Evolutionary conservation across 306 rosid genomes (phyloP).

Genomic region (Rosa chinensis): DNA sequence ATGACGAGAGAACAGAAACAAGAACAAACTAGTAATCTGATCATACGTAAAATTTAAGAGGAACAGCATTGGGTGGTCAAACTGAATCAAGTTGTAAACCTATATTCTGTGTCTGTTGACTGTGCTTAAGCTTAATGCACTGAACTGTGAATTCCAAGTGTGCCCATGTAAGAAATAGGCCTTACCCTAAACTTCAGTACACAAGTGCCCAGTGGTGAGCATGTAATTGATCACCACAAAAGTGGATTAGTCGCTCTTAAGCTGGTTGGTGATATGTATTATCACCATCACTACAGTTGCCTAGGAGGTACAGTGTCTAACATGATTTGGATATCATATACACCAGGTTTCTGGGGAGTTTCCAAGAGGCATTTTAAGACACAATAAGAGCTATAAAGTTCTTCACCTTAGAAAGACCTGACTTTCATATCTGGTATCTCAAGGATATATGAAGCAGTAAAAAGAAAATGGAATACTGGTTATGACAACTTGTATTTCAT

Average conservation of each 20-base stretch:
- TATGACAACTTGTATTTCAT: neutral
- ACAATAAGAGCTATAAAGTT: neutral
- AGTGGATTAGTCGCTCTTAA: neutral
- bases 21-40: neutral
- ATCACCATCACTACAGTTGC: neutral
- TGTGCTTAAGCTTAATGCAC: neutral
- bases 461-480: neutral
- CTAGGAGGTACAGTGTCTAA: neutral
- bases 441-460: neutral
- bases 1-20: neutral
- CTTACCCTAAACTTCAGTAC: neutral
- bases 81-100: slow-evolving; percentile 1
- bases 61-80: neutral
- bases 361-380: neutral
- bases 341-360: too few relatives aligned
- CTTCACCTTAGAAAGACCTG: neutral
- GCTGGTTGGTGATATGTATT: slow-evolving; percentile 5
- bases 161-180: neutral
- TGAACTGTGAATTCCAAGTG: neutral
- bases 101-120: neutral
- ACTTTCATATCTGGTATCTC: neutral
- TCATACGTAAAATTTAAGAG: neutral
- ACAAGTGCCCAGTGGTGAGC: neutral
- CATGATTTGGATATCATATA: neutral
- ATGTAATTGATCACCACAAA: slow-evolving; percentile 7